These are phyloP conservation scores for Blastobotrys indianensis DNA, from an alignment of 1,139 yeast species.

Conservation along the genomic window DNA sequence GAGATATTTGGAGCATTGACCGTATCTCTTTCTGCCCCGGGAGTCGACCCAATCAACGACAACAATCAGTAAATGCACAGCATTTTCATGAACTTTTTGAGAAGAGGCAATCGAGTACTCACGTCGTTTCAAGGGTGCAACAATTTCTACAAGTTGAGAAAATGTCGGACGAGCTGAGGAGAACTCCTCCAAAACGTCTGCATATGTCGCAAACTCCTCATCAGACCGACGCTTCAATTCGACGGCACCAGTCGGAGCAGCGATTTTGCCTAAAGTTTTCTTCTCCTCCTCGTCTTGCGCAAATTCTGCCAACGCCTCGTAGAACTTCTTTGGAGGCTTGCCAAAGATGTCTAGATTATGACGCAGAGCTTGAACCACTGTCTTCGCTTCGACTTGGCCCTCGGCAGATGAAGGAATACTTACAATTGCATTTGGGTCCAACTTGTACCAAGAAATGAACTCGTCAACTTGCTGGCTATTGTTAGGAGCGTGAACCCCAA, in stretches of 20 bases:
- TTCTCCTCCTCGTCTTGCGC: constrained; percentile 68
- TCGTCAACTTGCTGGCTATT: constrained; percentile 55
- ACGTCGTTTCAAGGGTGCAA: constrained; percentile 90
- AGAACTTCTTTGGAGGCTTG: constrained; percentile 92
- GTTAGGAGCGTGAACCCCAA: constrained; percentile 93
- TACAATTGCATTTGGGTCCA: constrained; percentile 62
- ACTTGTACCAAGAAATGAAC: constrained; percentile 66
- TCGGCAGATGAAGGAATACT: constrained; percentile 59
- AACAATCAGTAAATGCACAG: constrained; percentile 85
- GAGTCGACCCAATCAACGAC: constrained; percentile 96
- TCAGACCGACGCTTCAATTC: constrained; percentile 84
- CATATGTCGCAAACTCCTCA: constrained; percentile 73
- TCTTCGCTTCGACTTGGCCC: constrained; percentile 57
- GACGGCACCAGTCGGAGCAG: constrained; percentile 76
- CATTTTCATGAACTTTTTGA: constrained; percentile 84
- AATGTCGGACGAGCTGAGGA: constrained; percentile 78
- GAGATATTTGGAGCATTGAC: constrained; percentile 89
- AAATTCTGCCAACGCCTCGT: constrained; percentile 69
- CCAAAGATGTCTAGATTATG: constrained; percentile 88
- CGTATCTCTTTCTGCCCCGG: constrained; percentile 79
- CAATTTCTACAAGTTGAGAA: constrained; percentile 61
- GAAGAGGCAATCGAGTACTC: constrained; percentile 99
- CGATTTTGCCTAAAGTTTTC: constrained; percentile 54
- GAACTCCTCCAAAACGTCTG: constrained; percentile 76
- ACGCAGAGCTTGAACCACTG: constrained; percentile 71